phyloP scores from a whole-genome alignment of 345 rosid species.

The Bruguiera sexangula region DNA sequence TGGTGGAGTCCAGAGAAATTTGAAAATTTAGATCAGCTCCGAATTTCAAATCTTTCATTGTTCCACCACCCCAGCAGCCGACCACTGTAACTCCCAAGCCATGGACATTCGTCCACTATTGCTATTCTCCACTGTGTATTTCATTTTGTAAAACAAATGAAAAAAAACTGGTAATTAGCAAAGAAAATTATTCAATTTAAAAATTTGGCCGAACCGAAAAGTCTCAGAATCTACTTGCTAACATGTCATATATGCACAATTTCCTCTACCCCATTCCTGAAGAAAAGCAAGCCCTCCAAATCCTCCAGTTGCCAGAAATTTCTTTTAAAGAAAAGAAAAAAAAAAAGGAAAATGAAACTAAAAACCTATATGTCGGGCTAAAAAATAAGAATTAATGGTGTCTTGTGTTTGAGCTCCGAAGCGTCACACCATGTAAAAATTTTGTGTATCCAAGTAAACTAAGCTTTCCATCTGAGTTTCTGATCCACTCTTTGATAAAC shows the following conservation, averaged over 20 bases:
- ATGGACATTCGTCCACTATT: background rate
- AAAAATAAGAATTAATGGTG: conserved; percentile 39
- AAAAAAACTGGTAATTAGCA: background rate
- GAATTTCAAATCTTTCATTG: background rate
- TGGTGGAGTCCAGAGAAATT: too few relatives aligned
- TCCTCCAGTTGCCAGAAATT: conserved; percentile 15
- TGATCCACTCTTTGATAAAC: conserved; percentile 71
- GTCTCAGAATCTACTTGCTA: background rate
- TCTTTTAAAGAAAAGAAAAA: background rate
- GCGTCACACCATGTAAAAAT: conserved; percentile 79
- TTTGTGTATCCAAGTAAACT: conserved; percentile 74
- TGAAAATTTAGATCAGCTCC: background rate
- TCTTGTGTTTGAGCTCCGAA: conserved; percentile 72
- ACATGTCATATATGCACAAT: conserved; percentile 10
- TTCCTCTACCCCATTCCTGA: conserved; percentile 24
- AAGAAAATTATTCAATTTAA: background rate
- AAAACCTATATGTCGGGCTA: conserved; percentile 8
- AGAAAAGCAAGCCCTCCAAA: conserved; percentile 10
- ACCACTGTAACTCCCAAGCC: background rate
- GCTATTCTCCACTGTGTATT: too few relatives aligned
- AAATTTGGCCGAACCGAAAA: background rate
- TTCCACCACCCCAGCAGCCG: background rate
- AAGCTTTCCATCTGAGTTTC: conserved; percentile 79
- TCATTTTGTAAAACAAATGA: background rate
- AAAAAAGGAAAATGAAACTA: background rate